phyloP scores from a whole-genome alignment of 2,329 filamentous ascomycete genomes.

The Aspergillus pseudotamarii region DNA sequence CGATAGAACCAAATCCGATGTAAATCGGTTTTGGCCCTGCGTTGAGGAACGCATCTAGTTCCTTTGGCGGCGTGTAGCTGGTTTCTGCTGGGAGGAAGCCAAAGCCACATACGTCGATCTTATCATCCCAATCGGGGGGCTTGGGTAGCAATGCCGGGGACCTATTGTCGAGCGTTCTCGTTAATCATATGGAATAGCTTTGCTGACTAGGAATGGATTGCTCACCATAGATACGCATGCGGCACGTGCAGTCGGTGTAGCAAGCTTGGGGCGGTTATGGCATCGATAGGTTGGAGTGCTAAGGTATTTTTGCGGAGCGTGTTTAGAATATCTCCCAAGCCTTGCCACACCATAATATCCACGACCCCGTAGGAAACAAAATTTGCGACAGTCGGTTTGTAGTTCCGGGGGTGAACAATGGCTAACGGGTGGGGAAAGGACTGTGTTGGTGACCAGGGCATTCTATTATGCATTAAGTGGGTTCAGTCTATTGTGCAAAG shows the following conservation, averaged over 20 bases:
- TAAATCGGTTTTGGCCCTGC: not conserved
- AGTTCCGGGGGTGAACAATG: not conserved
- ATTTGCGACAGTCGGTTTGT: not conserved
- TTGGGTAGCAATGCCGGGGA: constrained; percentile 1
- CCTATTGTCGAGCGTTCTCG: too few species aligned
- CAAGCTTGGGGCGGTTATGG: not conserved
- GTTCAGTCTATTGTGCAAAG: too few species aligned
- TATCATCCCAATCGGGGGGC: not conserved
- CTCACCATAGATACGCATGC: not conserved
- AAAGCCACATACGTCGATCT: constrained; percentile 4
- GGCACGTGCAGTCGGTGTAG: not conserved
- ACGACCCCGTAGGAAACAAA: not conserved
- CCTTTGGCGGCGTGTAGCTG: not conserved
- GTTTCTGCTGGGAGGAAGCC: not conserved
- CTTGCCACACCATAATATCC: constrained; percentile 5
- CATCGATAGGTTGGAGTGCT: not conserved
- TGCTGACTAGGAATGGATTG: too few species aligned
- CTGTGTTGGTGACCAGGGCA: constrained; percentile 4
- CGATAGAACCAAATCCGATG: constrained; percentile 7
- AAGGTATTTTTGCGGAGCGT: constrained; percentile 1
- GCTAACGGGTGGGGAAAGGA: constrained; percentile 7
- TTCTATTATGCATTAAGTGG: not conserved
- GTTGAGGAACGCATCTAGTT: not conserved
- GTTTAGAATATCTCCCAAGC: constrained; percentile 6
- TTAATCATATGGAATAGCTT: too few species aligned